Percentiles rank a stretch among this genome's conserved stretches.
Evolutionary conservation across 2,329 filamentous ascomycete genomes (phyloP).

Genomic region (Penicillium sp.): DNA sequence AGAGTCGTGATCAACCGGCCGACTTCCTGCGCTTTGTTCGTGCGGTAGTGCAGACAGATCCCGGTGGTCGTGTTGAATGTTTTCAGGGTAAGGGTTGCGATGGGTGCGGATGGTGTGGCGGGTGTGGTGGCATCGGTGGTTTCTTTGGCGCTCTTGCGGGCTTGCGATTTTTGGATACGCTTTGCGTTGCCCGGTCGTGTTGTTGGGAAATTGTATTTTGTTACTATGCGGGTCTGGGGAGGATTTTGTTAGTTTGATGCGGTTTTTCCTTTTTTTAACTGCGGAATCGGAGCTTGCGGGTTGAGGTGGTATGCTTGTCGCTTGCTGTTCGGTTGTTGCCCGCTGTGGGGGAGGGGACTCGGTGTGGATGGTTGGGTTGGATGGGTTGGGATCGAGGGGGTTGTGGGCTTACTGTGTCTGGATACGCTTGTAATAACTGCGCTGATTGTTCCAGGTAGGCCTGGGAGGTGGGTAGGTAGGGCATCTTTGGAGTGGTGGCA

Average conservation of each 20-base stretch:
- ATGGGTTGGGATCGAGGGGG: no score
- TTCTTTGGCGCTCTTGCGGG: constrained; percentile 24
- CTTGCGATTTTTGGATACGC: constrained; percentile 32
- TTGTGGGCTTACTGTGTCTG: constrained; percentile 65
- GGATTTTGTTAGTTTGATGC: neutral
- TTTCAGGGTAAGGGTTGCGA: constrained; percentile 77
- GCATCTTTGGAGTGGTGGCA: constrained; percentile 57
- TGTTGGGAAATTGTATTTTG: constrained; percentile 73
- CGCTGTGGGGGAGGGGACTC: neutral
- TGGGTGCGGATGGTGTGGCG: constrained; percentile 58
- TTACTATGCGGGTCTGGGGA: constrained; percentile 79
- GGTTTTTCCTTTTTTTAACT: no score
- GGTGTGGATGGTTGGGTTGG: neutral
- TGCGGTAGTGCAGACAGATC: constrained; percentile 84
- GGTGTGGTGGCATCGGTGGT: constrained; percentile 53
- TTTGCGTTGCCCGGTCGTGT: constrained; percentile 26
- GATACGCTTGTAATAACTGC: constrained; percentile 80
- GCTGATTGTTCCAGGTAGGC: constrained; percentile 89
- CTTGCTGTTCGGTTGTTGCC: no score
- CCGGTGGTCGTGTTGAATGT: constrained; percentile 83
- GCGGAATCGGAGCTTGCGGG: neutral
- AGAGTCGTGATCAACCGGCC: constrained; percentile 74
- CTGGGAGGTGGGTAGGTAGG: constrained; percentile 75
- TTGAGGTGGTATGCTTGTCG: no score
- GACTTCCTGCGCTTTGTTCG: constrained; percentile 75